phyloP scores from a whole-genome alignment of 441 rosid species.

The Geranium incanum region DNA sequence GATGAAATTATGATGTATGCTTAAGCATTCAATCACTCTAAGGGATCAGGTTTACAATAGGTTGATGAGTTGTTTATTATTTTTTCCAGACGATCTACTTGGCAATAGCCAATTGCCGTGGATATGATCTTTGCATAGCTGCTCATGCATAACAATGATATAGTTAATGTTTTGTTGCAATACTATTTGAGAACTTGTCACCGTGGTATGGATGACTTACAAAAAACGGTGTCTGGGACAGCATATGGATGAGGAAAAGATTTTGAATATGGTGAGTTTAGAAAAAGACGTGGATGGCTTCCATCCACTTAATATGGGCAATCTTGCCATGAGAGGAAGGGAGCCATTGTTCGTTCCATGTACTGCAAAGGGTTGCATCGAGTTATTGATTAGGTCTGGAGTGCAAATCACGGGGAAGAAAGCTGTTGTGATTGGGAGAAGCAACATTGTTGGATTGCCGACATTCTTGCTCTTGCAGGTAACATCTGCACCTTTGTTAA shows the following conservation, averaged over 20 bases:
- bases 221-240: constrained; percentile 31
- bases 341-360: constrained; percentile 76
- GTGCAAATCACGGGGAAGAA: constrained; percentile 62
- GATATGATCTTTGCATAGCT: constrained; percentile 3
- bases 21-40: neutral
- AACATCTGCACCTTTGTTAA: constrained; percentile 1
- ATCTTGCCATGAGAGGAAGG: constrained; percentile 85
- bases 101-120: constrained; percentile 11
- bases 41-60: neutral
- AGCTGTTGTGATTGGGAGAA: constrained; percentile 76
- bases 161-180: constrained; percentile 20
- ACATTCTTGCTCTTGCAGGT: constrained; percentile 77
- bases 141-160: neutral
- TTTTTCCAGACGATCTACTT: constrained; percentile 7
- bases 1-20: neutral
- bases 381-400: constrained; percentile 62
- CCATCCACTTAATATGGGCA: constrained; percentile 75
- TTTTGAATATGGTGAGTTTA: constrained; percentile 50
- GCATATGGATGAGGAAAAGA: constrained; percentile 74
- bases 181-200: constrained; percentile 14
- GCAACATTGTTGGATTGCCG: constrained; percentile 82
- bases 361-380: constrained; percentile 78
- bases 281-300: constrained; percentile 94
- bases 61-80: constrained; percentile 9
- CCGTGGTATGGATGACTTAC: constrained; percentile 19